Evolutionary conservation across 2,329 filamentous ascomycete genomes (phyloP).

Genomic region (Endothia cerciana): DNA sequence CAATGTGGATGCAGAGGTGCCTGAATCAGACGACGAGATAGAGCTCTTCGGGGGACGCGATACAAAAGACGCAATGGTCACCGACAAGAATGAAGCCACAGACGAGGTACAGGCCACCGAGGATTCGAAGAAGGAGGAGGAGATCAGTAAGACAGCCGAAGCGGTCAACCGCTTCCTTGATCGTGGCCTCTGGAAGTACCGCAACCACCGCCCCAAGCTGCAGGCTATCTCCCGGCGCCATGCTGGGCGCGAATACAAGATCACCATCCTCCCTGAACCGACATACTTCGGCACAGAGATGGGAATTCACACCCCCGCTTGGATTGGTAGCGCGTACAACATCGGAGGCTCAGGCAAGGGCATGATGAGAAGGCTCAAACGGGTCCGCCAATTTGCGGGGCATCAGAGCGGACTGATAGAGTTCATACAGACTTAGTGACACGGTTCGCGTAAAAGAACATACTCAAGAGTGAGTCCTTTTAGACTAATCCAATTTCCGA

Average conservation of each 20-base stretch:
- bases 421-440: too few species aligned
- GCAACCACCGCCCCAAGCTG: background rate
- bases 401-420: too few species aligned
- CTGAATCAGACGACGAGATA: too few species aligned
- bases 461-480: too few species aligned
- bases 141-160: background rate
- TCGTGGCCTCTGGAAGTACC: background rate
- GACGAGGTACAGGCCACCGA: too few species aligned
- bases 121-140: background rate
- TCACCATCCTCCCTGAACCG: background rate
- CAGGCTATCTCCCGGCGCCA: background rate
- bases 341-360: background rate
- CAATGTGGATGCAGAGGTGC: too few species aligned
- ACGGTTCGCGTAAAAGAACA: too few species aligned
- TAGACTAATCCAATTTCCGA: too few species aligned
- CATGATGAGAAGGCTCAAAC: background rate
- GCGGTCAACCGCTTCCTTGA: background rate
- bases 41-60: too few species aligned
- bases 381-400: background rate
- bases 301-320: background rate
- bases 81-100: too few species aligned
- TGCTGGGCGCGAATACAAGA: background rate
- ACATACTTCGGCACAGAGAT: background rate
- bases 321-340: background rate
- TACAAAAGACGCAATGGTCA: too few species aligned